A percentile compares a stretch with the other conserved stretches of the same genome.
Conservation (phyloP, 352 stramenopile species). For the Phytophthora boehmeriae region DNA sequence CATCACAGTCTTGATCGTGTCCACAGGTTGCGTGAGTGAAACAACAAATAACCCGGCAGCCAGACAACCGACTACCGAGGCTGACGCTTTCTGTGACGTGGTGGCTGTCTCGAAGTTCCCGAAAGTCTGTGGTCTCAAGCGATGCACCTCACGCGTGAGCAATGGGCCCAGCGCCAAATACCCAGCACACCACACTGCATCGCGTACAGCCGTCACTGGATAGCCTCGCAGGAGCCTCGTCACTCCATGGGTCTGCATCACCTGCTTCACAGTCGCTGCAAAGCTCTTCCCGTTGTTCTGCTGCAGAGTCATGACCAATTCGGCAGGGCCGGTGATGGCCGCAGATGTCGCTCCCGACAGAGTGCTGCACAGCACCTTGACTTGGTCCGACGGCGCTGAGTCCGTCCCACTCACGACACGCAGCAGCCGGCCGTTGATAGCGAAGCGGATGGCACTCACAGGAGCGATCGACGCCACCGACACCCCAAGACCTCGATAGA, state of each 20-base stretch:
- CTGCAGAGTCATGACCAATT: slow-evolving; percentile 86
- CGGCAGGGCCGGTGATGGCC: slow-evolving; percentile 64
- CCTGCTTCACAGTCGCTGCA: slow-evolving; percentile 53
- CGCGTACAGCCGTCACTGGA: slow-evolving; percentile 59
- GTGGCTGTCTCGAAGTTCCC: slow-evolving; percentile 52
- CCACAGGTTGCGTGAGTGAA: slow-evolving; percentile 73
- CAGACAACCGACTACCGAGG: slow-evolving; percentile 65
- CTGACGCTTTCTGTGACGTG: slow-evolving; percentile 60
- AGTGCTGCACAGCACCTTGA: slow-evolving; percentile 66
- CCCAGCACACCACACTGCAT: slow-evolving; percentile 77
- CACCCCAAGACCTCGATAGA: slow-evolving; percentile 82
- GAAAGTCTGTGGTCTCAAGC: slow-evolving; percentile 54
- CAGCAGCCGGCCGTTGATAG: slow-evolving; percentile 69
- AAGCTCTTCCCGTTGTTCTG: slow-evolving; percentile 76
- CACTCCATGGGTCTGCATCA: slow-evolving; percentile 49
- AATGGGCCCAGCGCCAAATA: slow-evolving; percentile 77
- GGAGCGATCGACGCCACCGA: slow-evolving; percentile 78
- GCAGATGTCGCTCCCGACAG: slow-evolving; percentile 61
- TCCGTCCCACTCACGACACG: slow-evolving; percentile 32
- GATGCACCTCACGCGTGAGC: slow-evolving; percentile 68
- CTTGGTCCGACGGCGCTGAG: slow-evolving; percentile 35
- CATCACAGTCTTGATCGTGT: slow-evolving; percentile 89
- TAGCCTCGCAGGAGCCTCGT: slow-evolving; percentile 62
- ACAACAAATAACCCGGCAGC: slow-evolving; percentile 74
- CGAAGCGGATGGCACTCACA: slow-evolving; percentile 80